Conservation (phyloP, 2,329 filamentous ascomycete genomes). For the Beauveria caledonica region DNA sequence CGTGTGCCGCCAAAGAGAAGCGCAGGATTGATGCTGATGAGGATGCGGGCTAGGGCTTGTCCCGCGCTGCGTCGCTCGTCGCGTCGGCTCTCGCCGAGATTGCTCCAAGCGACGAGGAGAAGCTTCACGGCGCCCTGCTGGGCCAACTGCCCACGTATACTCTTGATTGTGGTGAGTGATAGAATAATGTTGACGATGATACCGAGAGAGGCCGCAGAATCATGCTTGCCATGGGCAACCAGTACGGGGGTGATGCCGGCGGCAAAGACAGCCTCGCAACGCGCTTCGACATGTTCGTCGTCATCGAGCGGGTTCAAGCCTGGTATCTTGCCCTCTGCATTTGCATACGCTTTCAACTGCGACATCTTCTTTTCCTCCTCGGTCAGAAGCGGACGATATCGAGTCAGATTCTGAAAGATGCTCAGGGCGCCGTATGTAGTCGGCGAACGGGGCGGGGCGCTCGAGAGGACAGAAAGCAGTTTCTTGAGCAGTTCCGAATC, state of each 20-base stretch:
- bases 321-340: conserved; percentile 62
- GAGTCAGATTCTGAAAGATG: conserved; percentile 76
- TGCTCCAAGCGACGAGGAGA: conserved; percentile 61
- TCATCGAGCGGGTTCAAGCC: conserved; percentile 62
- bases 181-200: conserved; percentile 71
- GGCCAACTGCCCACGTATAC: conserved; percentile 68
- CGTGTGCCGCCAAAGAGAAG: conserved; percentile 75
- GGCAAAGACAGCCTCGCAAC: conserved; percentile 73
- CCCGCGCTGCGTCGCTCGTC: conserved; percentile 52
- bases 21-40: conserved; percentile 77
- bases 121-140: conserved; percentile 92
- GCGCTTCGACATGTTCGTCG: conserved; percentile 63
- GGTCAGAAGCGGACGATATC: conserved; percentile 66
- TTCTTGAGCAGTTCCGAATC: conserved; percentile 61
- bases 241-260: conserved; percentile 70
- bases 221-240: conserved; percentile 64
- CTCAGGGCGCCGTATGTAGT: conserved; percentile 79
- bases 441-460: conserved; percentile 55
- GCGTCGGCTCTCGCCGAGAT: conserved; percentile 43
- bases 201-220: conserved; percentile 60
- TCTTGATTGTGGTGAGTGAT: conserved; percentile 65
- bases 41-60: conserved; percentile 73
- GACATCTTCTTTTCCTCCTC: conserved; percentile 90
- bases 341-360: conserved; percentile 90
- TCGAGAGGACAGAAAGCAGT: conserved; percentile 55